A percentile compares a stretch with the other conserved stretches of the same genome.
These are phyloP conservation scores for Chrysanthemum seticuspe DNA, from an alignment of 129 eudicot species.

Conservation along the genomic window DNA sequence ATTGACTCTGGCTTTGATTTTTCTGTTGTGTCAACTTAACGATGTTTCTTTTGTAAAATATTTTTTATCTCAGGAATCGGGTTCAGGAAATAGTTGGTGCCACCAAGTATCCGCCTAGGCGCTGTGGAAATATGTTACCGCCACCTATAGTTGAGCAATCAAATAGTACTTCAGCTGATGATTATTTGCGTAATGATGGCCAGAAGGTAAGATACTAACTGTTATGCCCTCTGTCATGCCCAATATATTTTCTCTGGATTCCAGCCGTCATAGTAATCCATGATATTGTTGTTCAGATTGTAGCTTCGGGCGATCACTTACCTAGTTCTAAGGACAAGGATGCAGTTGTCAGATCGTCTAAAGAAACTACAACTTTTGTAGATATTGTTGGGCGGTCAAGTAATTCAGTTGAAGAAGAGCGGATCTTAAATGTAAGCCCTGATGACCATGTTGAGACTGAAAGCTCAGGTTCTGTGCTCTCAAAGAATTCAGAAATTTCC, in stretches of 20 bases:
- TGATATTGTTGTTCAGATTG: constrained; percentile 47
- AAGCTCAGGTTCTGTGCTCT: constrained; percentile 31
- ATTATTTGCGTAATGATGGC: constrained; percentile 36
- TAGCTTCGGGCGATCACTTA: constrained; percentile 34
- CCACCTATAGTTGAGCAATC: constrained; percentile 34
- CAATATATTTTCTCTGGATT: not conserved
- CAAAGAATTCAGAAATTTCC: constrained; percentile 29
- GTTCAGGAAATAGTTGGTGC: constrained; percentile 40
- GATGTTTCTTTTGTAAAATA: constrained; percentile 12
- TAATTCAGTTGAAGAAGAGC: constrained; percentile 42
- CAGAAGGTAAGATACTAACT: constrained; percentile 36
- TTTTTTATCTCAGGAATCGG: constrained; percentile 26
- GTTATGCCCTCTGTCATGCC: not conserved
- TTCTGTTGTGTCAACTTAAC: not conserved
- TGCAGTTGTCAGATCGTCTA: constrained; percentile 30
- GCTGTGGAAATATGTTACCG: constrained; percentile 34
- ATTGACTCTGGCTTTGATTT: not conserved
- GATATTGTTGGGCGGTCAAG: constrained; percentile 64
- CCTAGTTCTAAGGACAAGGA: not conserved
- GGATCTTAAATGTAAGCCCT: constrained; percentile 11
- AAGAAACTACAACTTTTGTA: constrained; percentile 57
- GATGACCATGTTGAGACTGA: constrained; percentile 20
- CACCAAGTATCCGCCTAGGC: constrained; percentile 34
- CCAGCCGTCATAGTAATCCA: not conserved
- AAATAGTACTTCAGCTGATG: constrained; percentile 30